A percentile compares a stretch with the other conserved stretches of the same genome.
Conservation (phyloP, 2,329 filamentous ascomycete species). For the Arachnomyces sp. region DNA sequence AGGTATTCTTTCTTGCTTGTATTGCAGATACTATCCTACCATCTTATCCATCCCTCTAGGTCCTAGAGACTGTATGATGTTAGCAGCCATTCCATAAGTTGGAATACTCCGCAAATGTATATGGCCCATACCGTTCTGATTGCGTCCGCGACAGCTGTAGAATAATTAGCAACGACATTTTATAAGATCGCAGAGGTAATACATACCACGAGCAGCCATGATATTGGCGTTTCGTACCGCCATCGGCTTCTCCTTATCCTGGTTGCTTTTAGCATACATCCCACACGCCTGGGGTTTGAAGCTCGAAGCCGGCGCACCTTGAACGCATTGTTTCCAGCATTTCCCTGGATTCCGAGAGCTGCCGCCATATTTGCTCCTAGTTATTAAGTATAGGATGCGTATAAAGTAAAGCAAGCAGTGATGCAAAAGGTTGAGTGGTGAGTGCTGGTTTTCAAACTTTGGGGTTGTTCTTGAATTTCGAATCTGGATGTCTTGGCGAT, state of each 20-base stretch:
- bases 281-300: conserved; percentile 8
- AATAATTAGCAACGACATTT: conserved; percentile 19
- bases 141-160: conserved; percentile 84
- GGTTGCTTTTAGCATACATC: conserved; percentile 31
- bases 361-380: conserved; percentile 40
- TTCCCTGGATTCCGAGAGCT: conserved; percentile 38
- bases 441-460: neutral
- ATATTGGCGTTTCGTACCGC: conserved; percentile 96
- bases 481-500: too few species aligned
- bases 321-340: conserved; percentile 58
- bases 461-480: too few species aligned
- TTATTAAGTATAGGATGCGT: conserved; percentile 17
- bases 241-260: conserved; percentile 96
- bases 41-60: conserved; percentile 99
- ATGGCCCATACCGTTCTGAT: conserved; percentile 65
- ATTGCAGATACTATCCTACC: conserved; percentile 36
- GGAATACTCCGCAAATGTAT: conserved; percentile 15
- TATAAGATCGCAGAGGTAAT: conserved; percentile 2
- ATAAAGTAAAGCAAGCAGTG: conserved; percentile 17
- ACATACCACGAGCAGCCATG: conserved; percentile 82
- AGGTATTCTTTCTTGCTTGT: neutral
- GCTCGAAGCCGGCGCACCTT: conserved; percentile 41
- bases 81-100: conserved; percentile 25
- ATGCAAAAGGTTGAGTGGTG: conserved; percentile 16
- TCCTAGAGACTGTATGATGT: conserved; percentile 61